Evolutionary conservation across 345 rosid genomes (phyloP), one percentile per base, ranked within the genome.

Genomic region (Atalantia buxifolia): DNA sequence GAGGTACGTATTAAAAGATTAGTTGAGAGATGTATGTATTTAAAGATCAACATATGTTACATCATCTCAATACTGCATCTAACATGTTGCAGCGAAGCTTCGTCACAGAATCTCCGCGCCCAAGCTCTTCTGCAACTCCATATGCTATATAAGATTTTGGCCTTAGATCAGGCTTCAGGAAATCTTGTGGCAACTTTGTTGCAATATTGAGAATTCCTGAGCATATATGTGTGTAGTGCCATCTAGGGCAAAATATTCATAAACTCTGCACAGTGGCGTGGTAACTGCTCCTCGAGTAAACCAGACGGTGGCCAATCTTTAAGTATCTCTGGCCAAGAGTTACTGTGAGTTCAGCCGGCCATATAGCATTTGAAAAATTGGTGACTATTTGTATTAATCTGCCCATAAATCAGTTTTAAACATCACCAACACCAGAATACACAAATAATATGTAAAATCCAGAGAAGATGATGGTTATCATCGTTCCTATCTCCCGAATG

Each of bases 81-180:
- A 35, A 35, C 7, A 35, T 35, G 9, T 36, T 7, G 40, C 88
- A 91, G 21, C 84, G 90, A 77, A 91, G 90, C 86, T 85, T 91
- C 14, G 92, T 91, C n/a, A 91, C 90, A 50, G 89, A 91, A 65
- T 88, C 92, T 53, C 90, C 90, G 60, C 90, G 87, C 10, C 87
- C 93, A 84, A 91, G 84, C 81, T 87, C 93, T 71, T 83, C 73
- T 57, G 75, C 68, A 75, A 86, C 76, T 73, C 92, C 93, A 75
- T 88, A 86, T 59, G 89, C 91, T 77, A 89, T 86, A 73, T 84
- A 85, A 27, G 87, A 77, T 83, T 89, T 88, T 1, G 92, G 90
- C 18, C 90, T 92, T 82, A 82, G 66, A 83, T 89, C 90, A 25
- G 90, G 92, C 67, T 84, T 86, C 81, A 82, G 19, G 38, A 82